Conservation (phyloP, 169 alveolate genomes). For the Eimeria sp. region DNA sequence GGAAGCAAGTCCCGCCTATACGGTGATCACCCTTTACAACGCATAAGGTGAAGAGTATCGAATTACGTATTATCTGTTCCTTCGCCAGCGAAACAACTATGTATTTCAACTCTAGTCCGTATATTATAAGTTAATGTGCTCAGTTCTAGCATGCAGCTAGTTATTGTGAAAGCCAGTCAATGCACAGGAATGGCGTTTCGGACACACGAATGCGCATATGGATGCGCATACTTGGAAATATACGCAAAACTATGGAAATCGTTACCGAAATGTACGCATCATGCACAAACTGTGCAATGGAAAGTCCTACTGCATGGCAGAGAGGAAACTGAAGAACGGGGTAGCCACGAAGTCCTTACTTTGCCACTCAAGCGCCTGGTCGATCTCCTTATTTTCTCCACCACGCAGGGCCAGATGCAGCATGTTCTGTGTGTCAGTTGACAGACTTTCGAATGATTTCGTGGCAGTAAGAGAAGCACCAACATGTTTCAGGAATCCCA, state of each 20-base stretch:
- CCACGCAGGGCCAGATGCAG: constrained; percentile 7
- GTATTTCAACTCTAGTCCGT: neutral
- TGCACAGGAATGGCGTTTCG: neutral
- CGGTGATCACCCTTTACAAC: neutral
- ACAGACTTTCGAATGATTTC: neutral
- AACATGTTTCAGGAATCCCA: neutral
- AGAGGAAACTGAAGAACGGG: neutral
- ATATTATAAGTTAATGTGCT: neutral
- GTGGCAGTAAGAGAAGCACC: neutral
- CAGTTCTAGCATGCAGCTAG: neutral
- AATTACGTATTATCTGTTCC: neutral
- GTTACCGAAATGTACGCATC: neutral
- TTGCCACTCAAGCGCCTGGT: constrained; percentile 42
- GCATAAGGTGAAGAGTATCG: neutral
- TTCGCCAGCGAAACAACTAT: neutral
- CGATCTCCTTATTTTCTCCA: neutral
- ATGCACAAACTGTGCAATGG: neutral
- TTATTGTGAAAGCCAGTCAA: neutral
- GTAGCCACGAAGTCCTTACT: neutral
- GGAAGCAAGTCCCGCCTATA: neutral
- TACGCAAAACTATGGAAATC: neutral
- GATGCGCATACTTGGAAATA: neutral
- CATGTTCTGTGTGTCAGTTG: constrained; percentile 32
- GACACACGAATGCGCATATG: neutral
- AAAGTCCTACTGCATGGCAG: neutral